Evolutionary conservation across 2,329 filamentous ascomycete species (phyloP).

Genomic region (Fusarium udum): DNA sequence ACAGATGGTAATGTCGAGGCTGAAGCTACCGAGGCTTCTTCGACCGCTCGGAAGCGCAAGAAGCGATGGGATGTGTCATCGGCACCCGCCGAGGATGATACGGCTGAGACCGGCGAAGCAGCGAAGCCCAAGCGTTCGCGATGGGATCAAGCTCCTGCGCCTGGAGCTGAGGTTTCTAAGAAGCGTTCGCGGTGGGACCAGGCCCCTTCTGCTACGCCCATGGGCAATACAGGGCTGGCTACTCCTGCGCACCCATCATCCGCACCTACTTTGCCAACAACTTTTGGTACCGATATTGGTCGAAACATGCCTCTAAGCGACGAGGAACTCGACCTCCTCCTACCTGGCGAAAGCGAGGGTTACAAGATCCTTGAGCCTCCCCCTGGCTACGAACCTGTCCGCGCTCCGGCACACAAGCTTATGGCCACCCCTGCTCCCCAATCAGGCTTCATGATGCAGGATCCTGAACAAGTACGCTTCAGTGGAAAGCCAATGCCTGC

Average conservation of each 20-base stretch:
- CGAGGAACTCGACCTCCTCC: constrained; percentile 90
- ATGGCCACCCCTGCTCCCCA: constrained; percentile 78
- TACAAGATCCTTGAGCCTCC: constrained; percentile 93
- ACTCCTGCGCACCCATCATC: constrained; percentile 81
- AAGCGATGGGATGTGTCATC: constrained; percentile 90
- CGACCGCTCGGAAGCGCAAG: constrained; percentile 81
- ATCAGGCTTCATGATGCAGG: constrained; percentile 96
- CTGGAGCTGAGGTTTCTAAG: constrained; percentile 70
- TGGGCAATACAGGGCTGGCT: constrained; percentile 77
- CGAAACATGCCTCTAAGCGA: constrained; percentile 88
- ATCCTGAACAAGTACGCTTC: constrained; percentile 83
- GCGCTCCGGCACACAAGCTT: constrained; percentile 78
- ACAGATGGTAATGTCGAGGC: constrained; percentile 74
- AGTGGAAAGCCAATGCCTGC: constrained; percentile 92
- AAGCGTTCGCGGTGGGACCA: constrained; percentile 92
- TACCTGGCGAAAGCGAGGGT: constrained; percentile 87
- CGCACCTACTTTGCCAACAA: constrained; percentile 59
- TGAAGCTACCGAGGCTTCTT: constrained; percentile 71
- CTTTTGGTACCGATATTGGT: constrained; percentile 82
- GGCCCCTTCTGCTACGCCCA: constrained; percentile 81
- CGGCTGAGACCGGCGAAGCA: constrained; percentile 61
- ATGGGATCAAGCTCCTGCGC: constrained; percentile 80
- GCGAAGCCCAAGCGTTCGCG: constrained; percentile 78
- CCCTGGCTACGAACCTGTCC: constrained; percentile 87
- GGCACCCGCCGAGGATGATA: constrained; percentile 62